These are phyloP conservation scores for Spongiforma sp. DNA, from an alignment of 1,284 basidiomycete genomes.

Conservation along the genomic window DNA sequence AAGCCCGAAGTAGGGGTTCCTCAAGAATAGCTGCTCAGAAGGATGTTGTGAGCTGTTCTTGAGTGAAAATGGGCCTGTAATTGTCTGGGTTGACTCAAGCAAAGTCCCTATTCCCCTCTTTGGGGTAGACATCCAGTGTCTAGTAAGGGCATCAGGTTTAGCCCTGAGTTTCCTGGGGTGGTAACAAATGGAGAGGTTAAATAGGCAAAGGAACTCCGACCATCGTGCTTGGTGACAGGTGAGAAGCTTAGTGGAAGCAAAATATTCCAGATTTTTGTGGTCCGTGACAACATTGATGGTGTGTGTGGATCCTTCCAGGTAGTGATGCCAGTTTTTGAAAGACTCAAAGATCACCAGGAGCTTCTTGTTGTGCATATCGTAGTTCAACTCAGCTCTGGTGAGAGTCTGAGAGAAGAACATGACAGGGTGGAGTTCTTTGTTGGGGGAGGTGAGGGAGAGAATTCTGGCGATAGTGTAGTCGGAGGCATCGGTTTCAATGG, in stretches of 20 bases:
- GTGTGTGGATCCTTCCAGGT: neutral
- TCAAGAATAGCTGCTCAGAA: neutral
- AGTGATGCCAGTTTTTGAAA: neutral
- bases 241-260: neutral
- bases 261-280: neutral
- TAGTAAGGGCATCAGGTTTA: neutral
- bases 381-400: neutral
- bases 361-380: neutral
- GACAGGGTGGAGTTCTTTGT: neutral
- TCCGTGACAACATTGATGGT: neutral
- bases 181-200: neutral
- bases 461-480: conserved; percentile 39
- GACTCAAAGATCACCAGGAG: neutral
- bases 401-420: neutral
- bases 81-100: neutral
- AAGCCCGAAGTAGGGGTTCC: neutral
- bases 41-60: neutral
- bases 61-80: neutral
- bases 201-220: neutral
- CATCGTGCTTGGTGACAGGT: neutral
- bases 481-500: too few species aligned
- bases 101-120: neutral
- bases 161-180: neutral
- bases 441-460: conserved; percentile 23
- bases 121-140: neutral